phyloP scores from a whole-genome alignment of 73 alveolate species.

The Paramecium primaurelia region DNA sequence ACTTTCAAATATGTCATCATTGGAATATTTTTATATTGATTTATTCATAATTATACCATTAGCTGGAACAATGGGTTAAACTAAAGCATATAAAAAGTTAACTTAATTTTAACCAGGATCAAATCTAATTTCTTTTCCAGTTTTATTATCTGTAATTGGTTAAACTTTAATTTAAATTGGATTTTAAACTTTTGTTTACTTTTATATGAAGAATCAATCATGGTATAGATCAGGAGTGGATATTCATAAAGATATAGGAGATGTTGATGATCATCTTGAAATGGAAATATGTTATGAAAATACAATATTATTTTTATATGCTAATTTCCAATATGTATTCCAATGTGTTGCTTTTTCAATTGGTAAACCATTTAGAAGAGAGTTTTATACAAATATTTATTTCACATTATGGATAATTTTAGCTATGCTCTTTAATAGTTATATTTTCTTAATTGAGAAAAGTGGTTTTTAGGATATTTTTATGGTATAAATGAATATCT shows the following conservation, averaged over 20 bases:
- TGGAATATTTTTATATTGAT: constrained; percentile 90
- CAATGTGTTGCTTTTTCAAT: constrained; percentile 86
- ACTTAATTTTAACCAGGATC: constrained; percentile 92
- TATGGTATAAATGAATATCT: neutral
- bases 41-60: constrained; percentile 88
- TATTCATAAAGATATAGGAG: constrained; percentile 46
- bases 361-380: constrained; percentile 93
- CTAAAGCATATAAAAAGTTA: constrained; percentile 84
- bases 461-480: neutral
- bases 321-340: constrained; percentile 83
- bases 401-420: constrained; percentile 64
- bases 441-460: neutral
- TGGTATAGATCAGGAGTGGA: constrained; percentile 55
- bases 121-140: constrained; percentile 87
- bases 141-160: constrained; percentile 80
- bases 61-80: constrained; percentile 87
- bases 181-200: constrained; percentile 29
- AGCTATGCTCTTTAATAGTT: neutral
- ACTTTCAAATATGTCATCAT: constrained; percentile 79
- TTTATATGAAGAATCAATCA: constrained; percentile 2
- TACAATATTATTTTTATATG: constrained; percentile 77
- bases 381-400: constrained; percentile 79
- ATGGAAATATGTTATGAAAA: constrained; percentile 81
- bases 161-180: constrained; percentile 49
- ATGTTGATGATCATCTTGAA: constrained; percentile 75